phyloP scores from a whole-genome alignment of 768 basidiomycete species.

The Boletus subcaerulescens region DNA sequence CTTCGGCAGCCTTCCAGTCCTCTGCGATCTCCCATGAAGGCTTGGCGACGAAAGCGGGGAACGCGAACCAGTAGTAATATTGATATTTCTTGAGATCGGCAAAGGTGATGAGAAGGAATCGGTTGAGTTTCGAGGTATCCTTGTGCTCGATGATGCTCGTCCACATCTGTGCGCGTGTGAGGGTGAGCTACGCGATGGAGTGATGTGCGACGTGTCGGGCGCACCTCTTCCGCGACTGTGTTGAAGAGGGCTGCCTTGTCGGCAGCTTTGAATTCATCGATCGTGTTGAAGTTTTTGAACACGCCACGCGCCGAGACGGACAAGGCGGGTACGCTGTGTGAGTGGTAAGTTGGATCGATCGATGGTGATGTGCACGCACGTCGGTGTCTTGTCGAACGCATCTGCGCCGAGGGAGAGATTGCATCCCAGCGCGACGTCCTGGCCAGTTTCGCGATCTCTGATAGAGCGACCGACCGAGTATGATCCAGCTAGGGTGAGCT shows the following conservation, averaged over 20 bases:
- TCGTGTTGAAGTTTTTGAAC: constrained; percentile 95
- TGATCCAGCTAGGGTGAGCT: constrained; percentile 58
- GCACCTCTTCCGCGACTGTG: constrained; percentile 61
- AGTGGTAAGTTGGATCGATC: constrained; percentile 5
- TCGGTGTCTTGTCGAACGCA: constrained; percentile 50
- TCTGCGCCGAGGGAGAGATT: constrained; percentile 64
- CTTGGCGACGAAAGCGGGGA: constrained; percentile 87
- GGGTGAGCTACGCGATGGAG: not conserved
- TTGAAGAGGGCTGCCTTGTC: constrained; percentile 90
- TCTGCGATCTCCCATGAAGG: constrained; percentile 85
- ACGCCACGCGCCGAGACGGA: constrained; percentile 57
- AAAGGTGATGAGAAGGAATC: constrained; percentile 88
- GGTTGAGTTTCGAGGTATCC: constrained; percentile 57
- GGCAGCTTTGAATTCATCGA: constrained; percentile 90
- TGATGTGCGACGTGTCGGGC: not conserved
- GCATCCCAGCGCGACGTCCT: constrained; percentile 69
- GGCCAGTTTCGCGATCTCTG: constrained; percentile 72
- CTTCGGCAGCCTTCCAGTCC: constrained; percentile 49
- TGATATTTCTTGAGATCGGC: constrained; percentile 98
- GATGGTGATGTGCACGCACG: constrained; percentile 36
- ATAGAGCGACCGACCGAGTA: constrained; percentile 72
- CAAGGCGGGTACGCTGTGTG: constrained; percentile 42
- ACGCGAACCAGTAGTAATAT: constrained; percentile 98
- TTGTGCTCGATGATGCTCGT: constrained; percentile 50
- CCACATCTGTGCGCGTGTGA: constrained; percentile 57